Evolutionary conservation across 371 early-diverging fungal genomes (phyloP).

Genomic region (Conidiobolus incongruus): DNA sequence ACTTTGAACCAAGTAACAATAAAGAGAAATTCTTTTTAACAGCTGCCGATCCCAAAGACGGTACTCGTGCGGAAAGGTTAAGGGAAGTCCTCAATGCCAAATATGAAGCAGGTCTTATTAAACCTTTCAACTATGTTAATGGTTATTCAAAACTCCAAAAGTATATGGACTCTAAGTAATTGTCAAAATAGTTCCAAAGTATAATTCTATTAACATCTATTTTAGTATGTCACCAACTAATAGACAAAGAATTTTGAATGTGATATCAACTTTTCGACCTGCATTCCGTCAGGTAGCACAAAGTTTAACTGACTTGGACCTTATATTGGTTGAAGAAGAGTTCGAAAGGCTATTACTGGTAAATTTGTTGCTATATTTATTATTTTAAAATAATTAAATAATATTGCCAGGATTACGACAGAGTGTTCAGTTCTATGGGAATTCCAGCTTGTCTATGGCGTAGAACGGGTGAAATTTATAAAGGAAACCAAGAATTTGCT

Average conservation of each 20-base stretch:
- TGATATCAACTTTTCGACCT: slow-evolving; percentile 70
- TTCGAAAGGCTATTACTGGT: slow-evolving; percentile 74
- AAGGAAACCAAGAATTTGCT: slow-evolving; percentile 84
- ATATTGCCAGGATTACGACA: slow-evolving; percentile 54
- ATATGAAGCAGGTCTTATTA: slow-evolving; percentile 75
- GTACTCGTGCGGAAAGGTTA: slow-evolving; percentile 53
- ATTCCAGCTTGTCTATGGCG: slow-evolving; percentile 86
- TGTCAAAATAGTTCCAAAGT: background rate
- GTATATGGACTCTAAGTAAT: slow-evolving; percentile 72
- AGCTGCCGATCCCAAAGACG: slow-evolving; percentile 70
- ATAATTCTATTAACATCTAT: background rate
- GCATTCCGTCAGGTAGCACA: slow-evolving; percentile 64
- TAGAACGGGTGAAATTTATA: slow-evolving; percentile 86
- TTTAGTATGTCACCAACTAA: slow-evolving; percentile 42
- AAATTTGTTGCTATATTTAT: slow-evolving; percentile 3
- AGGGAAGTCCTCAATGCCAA: slow-evolving; percentile 77
- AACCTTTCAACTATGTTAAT: slow-evolving; percentile 82
- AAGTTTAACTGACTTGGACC: slow-evolving; percentile 73
- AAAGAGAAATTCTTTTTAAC: slow-evolving; percentile 72
- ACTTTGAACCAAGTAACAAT: slow-evolving; percentile 21
- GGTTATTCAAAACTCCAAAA: slow-evolving; percentile 67
- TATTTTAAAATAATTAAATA: background rate
- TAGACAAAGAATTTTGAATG: slow-evolving; percentile 53
- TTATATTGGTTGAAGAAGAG: slow-evolving; percentile 78
- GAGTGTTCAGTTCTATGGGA: slow-evolving; percentile 83